Evolutionary conservation across 2,329 filamentous ascomycete genomes (phyloP).

Genomic region (Cylindrodendrum hubeiense): DNA sequence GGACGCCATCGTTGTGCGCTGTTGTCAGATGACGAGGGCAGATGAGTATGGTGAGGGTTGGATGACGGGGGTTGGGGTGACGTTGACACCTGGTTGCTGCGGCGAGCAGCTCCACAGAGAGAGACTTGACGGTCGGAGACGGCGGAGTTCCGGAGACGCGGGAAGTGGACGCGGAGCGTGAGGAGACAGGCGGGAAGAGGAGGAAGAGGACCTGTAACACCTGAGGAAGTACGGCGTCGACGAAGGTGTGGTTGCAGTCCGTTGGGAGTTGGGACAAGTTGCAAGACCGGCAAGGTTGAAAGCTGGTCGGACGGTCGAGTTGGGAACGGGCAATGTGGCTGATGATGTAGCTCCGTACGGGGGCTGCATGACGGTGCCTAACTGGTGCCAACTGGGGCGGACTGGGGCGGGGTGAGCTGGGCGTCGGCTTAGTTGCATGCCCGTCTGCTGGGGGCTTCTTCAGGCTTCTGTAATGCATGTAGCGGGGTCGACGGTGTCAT

Average conservation of each 20-base stretch:
- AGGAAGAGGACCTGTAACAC: conserved; percentile 17
- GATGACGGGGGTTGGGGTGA: conserved; percentile 41
- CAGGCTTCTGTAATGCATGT: conserved; percentile 23
- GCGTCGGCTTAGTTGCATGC: conserved; percentile 26
- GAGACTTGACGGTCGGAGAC: conserved; percentile 7
- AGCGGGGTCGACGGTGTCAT: conserved; percentile 18
- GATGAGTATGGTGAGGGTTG: conserved; percentile 40
- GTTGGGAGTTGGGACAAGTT: conserved; percentile 33
- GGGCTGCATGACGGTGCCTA: conserved; percentile 31
- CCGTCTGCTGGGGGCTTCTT: conserved; percentile 6
- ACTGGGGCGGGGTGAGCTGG: conserved; percentile 32
- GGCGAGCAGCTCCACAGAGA: conserved; percentile 44
- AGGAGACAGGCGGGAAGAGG: conserved; percentile 18
- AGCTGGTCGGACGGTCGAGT: conserved; percentile 30
- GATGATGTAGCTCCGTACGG: conserved; percentile 42
- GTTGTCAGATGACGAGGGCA: conserved; percentile 33
- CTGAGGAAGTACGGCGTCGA: conserved; percentile 24
- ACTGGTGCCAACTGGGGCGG: conserved; percentile 20
- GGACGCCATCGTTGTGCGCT: conserved; percentile 73
- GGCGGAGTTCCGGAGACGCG: conserved; percentile 29
- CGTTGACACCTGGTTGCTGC: conserved; percentile 46
- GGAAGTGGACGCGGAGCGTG: conserved; percentile 24
- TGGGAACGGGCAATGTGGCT: conserved; percentile 40
- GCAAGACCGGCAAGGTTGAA: conserved; percentile 13
- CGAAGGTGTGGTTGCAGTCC: conserved; percentile 29